phyloP scores from a whole-genome alignment of 306 rosid genomes.

The Purshia tridentata region DNA sequence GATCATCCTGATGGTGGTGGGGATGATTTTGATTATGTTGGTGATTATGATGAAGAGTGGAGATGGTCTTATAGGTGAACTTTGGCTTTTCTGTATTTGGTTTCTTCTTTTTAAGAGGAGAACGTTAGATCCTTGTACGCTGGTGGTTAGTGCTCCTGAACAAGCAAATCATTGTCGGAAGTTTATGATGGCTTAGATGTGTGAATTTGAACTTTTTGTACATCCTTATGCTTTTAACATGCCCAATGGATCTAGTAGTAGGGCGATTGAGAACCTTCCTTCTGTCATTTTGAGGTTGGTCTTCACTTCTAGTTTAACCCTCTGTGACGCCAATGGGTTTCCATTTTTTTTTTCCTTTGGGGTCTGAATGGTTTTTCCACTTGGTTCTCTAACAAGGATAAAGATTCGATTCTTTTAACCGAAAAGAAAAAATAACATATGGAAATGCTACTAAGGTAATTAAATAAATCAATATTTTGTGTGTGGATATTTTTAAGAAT shows the following conservation, averaged over 20 bases:
- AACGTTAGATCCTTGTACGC: background rate
- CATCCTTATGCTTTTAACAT: background rate
- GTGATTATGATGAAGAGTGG: conserved; percentile 17
- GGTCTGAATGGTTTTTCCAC: no score
- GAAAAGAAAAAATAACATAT: no score
- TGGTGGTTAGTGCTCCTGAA: background rate
- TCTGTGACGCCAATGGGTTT: no score
- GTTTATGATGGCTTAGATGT: background rate
- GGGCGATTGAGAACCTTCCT: background rate
- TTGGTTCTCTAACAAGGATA: no score
- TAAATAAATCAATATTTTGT: no score
- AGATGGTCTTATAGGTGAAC: conserved; percentile 20
- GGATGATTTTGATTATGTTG: conserved; percentile 15
- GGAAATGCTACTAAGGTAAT: no score
- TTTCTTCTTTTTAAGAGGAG: background rate
- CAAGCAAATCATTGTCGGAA: background rate
- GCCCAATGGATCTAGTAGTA: background rate
- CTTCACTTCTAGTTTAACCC: no score
- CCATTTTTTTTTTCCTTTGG: no score
- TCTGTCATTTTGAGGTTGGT: background rate
- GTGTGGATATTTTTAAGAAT: no score
- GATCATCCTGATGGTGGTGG: conserved; percentile 16
- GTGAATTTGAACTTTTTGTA: background rate
- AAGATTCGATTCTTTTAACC: no score
- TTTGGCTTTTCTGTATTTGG: background rate